phyloP scores from a whole-genome alignment of 2,329 filamentous ascomycete genomes.

The Penicillium corylophilum region DNA sequence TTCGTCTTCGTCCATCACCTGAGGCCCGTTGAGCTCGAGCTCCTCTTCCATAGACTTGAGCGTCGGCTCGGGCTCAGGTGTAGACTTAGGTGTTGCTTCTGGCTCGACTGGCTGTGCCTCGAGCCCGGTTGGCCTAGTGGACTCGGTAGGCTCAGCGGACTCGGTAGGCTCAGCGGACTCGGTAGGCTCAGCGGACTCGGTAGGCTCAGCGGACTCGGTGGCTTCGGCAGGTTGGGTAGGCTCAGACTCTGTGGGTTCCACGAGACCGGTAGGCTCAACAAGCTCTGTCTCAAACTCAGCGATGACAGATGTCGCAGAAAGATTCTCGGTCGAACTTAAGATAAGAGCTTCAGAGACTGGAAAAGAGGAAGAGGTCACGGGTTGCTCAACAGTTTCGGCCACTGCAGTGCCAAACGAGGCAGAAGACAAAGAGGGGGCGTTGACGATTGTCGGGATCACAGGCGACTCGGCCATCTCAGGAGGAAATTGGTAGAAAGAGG shows the following conservation, averaged over 20 bases:
- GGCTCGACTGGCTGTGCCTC: not conserved
- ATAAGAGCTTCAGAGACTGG: not conserved
- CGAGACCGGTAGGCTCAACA: too few species aligned
- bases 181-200: too few species aligned
- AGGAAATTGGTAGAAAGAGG: slow-evolving; percentile 17
- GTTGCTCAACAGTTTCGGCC: not conserved
- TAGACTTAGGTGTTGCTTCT: not conserved
- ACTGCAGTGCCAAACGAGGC: not conserved
- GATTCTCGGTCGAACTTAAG: not conserved
- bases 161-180: too few species aligned
- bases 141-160: too few species aligned
- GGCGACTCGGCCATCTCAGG: not conserved
- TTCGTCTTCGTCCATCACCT: not conserved
- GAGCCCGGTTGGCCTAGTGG: too few species aligned
- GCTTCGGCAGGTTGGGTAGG: too few species aligned
- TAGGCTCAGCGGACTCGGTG: too few species aligned
- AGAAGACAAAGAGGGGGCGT: not conserved
- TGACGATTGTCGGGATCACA: not conserved
- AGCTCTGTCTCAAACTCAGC: not conserved
- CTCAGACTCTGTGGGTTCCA: too few species aligned
- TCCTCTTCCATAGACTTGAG: not conserved
- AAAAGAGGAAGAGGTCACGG: not conserved
- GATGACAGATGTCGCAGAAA: not conserved
- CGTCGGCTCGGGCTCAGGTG: not conserved
- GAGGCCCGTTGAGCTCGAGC: not conserved